A percentile compares a stretch with the other conserved stretches of the same genome.
phyloP scores from a whole-genome alignment of 2,329 filamentous ascomycete species.

The Apiospora arundinis region DNA sequence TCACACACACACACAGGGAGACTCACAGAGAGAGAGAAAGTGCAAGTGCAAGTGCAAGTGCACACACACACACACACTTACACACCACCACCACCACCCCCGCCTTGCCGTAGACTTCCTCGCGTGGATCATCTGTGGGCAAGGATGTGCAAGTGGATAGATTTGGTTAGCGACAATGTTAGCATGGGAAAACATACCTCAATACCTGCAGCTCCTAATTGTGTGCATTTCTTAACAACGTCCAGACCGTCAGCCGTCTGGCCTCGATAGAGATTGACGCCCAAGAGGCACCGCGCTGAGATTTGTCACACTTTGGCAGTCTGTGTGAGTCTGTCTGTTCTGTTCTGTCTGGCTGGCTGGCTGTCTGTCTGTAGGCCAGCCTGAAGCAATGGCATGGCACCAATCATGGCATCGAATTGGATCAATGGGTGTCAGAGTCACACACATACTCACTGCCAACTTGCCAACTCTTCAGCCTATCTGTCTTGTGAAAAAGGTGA shows the following conservation, averaged over 20 bases:
- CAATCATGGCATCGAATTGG: slow-evolving; percentile 19
- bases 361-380: background rate
- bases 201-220: background rate
- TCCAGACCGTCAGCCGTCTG: background rate
- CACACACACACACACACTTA: background rate
- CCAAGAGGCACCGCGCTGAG: background rate
- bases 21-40: background rate
- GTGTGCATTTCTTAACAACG: background rate
- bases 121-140: slow-evolving; percentile 11
- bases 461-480: background rate
- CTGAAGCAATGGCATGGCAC: slow-evolving; percentile 4
- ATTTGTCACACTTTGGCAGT: slow-evolving; percentile 3
- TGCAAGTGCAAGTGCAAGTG: background rate
- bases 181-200: background rate
- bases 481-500: slow-evolving; percentile 3
- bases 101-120: slow-evolving; percentile 16
- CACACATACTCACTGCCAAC: background rate
- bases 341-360: background rate
- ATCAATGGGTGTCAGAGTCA: background rate
- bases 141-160: slow-evolving; percentile 4
- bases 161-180: background rate
- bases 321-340: background rate
- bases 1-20: background rate
- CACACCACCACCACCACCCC: background rate
- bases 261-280: background rate